Percentiles rank a stretch among this genome's conserved stretches.
These are phyloP conservation scores for Candida lessepsii DNA, from an alignment of 805 yeast species.

Conservation along the genomic window DNA sequence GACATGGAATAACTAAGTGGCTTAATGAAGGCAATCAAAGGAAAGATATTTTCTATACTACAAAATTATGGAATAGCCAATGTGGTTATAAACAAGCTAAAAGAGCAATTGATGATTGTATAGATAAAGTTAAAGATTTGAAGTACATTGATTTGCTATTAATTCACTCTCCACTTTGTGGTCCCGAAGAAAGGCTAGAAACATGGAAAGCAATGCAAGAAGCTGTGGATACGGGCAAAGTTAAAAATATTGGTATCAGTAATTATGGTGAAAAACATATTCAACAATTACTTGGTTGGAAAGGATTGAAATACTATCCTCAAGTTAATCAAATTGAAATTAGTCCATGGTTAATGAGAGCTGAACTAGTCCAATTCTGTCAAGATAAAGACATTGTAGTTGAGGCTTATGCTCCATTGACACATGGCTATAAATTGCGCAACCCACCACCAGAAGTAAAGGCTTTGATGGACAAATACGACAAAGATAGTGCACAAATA, in stretches of 20 bases:
- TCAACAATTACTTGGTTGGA: constrained; percentile 50
- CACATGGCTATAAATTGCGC: constrained; percentile 34
- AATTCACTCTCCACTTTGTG: constrained; percentile 54
- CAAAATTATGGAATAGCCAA: constrained; percentile 71
- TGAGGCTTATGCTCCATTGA: constrained; percentile 40
- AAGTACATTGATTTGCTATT: constrained; percentile 42
- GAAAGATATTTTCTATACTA: constrained; percentile 47
- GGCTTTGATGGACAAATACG: constrained; percentile 33
- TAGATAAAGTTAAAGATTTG: constrained; percentile 30
- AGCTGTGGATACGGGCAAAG: constrained; percentile 60
- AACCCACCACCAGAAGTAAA: constrained; percentile 20
- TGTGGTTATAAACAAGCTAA: constrained; percentile 60
- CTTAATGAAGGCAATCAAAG: constrained; percentile 33
- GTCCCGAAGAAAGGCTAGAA: constrained; percentile 26
- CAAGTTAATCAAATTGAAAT: constrained; percentile 51
- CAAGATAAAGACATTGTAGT: constrained; percentile 24
- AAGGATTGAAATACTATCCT: constrained; percentile 42
- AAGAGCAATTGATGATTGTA: constrained; percentile 26
- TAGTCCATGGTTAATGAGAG: constrained; percentile 49
- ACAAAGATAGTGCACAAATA: constrained; percentile 44
- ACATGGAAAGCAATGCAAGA: constrained; percentile 84
- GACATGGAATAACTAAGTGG: constrained; percentile 54
- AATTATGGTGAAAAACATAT: constrained; percentile 59
- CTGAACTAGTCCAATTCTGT: constrained; percentile 35
- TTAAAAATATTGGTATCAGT: constrained; percentile 61